A percentile compares a stretch with the other conserved stretches of the same genome.
Conservation (phyloP, 306 rosid genomes). For the Luffa aegyptiaca region DNA sequence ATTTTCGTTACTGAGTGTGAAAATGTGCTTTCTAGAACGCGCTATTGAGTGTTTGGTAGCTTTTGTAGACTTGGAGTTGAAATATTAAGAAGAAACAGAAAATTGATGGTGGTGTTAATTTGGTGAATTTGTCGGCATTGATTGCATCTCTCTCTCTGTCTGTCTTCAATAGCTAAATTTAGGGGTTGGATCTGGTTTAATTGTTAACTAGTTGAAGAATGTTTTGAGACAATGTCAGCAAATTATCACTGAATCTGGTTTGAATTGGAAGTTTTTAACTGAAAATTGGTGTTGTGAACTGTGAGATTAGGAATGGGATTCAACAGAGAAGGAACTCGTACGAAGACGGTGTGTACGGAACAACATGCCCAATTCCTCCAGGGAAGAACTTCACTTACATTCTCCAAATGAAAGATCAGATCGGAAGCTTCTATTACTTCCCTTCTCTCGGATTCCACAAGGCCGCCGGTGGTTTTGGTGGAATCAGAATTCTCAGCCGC, state of each 20-base stretch:
- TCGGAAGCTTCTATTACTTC: constrained; percentile 87
- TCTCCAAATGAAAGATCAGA: constrained; percentile 92
- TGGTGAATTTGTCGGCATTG: background rate
- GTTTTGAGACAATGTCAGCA: background rate
- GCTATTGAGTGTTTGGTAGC: background rate
- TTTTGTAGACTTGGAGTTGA: background rate
- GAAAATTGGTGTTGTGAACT: background rate
- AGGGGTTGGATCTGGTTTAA: background rate
- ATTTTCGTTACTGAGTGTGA: background rate
- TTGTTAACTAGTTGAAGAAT: background rate
- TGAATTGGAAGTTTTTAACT: background rate
- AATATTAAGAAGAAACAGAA: background rate
- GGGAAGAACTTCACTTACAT: constrained; percentile 87
- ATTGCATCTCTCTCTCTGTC: background rate
- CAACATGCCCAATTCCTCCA: constrained; percentile 95
- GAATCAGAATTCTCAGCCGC: constrained; percentile 87
- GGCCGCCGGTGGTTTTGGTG: constrained; percentile 98
- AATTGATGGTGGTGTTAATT: background rate
- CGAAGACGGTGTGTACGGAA: constrained; percentile 81
- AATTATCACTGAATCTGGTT: background rate
- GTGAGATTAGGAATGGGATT: constrained; percentile 54
- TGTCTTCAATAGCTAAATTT: background rate
- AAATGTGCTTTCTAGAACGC: background rate
- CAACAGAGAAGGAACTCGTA: constrained; percentile 87
- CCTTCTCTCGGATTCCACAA: constrained; percentile 93